Evolutionary conservation across 257 asterid genomes (phyloP).

Genomic region (Jacaranda copaia): DNA sequence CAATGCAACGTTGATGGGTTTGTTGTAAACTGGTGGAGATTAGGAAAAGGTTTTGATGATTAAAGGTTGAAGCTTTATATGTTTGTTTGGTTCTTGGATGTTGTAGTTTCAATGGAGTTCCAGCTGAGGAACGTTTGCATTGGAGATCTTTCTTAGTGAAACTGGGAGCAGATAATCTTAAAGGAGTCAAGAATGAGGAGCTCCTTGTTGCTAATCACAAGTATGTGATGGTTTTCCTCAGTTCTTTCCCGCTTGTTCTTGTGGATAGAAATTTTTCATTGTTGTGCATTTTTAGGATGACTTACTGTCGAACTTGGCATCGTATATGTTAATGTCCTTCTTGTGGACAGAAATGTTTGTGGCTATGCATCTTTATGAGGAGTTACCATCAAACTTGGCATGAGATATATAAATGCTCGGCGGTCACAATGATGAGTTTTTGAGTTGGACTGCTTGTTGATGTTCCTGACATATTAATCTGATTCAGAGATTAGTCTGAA

Average conservation of each 20-base stretch:
- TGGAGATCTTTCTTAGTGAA: constrained; percentile 96
- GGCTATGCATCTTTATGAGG: constrained; percentile 20
- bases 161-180: constrained; percentile 92
- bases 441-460: background rate
- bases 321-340: background rate
- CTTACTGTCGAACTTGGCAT: constrained; percentile 3
- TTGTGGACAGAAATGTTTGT: background rate
- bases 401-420: background rate
- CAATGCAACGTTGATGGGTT: background rate
- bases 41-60: constrained; percentile 1
- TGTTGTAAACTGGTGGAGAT: background rate
- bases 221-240: constrained; percentile 34
- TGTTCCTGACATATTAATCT: background rate
- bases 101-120: constrained; percentile 94
- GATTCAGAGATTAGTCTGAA: constrained; percentile 8
- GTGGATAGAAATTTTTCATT: background rate
- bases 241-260: background rate
- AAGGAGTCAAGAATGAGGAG: constrained; percentile 92
- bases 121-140: constrained; percentile 93
- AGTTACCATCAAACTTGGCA: constrained; percentile 1
- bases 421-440: background rate
- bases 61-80: background rate
- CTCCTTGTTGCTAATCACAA: constrained; percentile 87
- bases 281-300: constrained; percentile 18
- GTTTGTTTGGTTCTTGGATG: constrained; percentile 29